These are phyloP conservation scores for Picochlorum costavermella DNA, from an alignment of 139 green algal species.

Conservation along the genomic window DNA sequence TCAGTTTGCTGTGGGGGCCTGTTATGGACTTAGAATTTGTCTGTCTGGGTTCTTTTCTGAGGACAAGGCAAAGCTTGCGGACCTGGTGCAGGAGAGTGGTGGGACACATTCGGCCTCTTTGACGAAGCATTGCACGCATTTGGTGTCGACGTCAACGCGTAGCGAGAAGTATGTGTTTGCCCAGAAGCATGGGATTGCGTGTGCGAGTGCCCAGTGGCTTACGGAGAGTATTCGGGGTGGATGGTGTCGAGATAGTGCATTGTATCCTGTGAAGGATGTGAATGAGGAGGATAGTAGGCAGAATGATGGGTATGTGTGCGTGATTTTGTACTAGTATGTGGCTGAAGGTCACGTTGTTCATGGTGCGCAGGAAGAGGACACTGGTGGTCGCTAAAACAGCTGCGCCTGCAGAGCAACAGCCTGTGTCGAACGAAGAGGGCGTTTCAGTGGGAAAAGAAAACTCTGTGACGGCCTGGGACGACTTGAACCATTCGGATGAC, in stretches of 20 bases:
- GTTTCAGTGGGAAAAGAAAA: neutral
- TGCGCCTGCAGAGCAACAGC: neutral
- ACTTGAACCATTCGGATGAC: constrained; percentile 18
- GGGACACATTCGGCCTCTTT: constrained; percentile 23
- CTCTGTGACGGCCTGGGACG: neutral
- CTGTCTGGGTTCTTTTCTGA: constrained; percentile 18
- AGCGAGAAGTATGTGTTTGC: constrained; percentile 37
- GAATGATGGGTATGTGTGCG: neutral
- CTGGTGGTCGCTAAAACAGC: neutral
- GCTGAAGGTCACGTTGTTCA: neutral
- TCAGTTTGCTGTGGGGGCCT: constrained; percentile 7
- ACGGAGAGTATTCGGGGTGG: constrained; percentile 7
- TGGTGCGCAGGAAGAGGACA: neutral
- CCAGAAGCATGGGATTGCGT: constrained; percentile 4
- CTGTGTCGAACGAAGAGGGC: neutral
- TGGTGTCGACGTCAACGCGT: constrained; percentile 15
- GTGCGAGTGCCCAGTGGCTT: constrained; percentile 15
- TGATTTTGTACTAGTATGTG: neutral
- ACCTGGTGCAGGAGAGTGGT: neutral
- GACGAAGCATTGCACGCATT: constrained; percentile 26
- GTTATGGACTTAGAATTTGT: constrained; percentile 23
- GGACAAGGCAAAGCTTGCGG: constrained; percentile 10
- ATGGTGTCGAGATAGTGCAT: constrained; percentile 22
- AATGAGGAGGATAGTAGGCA: neutral
- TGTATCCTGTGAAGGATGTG: constrained; percentile 1